Percentiles rank a stretch among this genome's conserved stretches.
Evolutionary conservation across 768 basidiomycete species (phyloP).

Genomic region (Russula emetica): DNA sequence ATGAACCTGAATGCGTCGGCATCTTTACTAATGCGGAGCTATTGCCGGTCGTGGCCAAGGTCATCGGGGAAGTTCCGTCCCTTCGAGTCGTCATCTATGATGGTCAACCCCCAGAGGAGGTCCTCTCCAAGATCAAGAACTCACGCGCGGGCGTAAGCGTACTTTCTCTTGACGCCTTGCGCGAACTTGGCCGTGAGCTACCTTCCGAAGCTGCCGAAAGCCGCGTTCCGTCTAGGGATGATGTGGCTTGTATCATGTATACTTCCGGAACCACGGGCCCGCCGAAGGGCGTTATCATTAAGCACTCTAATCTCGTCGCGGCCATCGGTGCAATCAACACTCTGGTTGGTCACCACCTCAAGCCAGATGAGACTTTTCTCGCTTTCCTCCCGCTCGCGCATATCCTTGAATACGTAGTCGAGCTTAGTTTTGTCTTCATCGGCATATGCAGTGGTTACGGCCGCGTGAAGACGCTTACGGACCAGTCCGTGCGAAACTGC

Average conservation of each 20-base stretch:
- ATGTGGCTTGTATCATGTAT: slow-evolving; percentile 71
- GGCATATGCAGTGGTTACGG: slow-evolving; percentile 87
- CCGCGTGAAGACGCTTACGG: slow-evolving; percentile 92
- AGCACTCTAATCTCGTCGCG: slow-evolving; percentile 81
- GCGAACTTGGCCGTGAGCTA: slow-evolving; percentile 56
- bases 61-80: slow-evolving; percentile 66
- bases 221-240: slow-evolving; percentile 47
- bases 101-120: slow-evolving; percentile 50
- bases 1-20: slow-evolving; percentile 76
- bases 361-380: slow-evolving; percentile 61
- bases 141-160: slow-evolving; percentile 58
- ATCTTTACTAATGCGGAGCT: slow-evolving; percentile 93
- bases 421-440: slow-evolving; percentile 66
- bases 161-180: slow-evolving; percentile 64
- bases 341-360: slow-evolving; percentile 64
- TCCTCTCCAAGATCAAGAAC: slow-evolving; percentile 56
- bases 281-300: slow-evolving; percentile 92
- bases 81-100: slow-evolving; percentile 85
- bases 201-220: slow-evolving; percentile 48
- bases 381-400: slow-evolving; percentile 94
- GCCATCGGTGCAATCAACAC: slow-evolving; percentile 77
- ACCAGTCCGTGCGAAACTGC: slow-evolving; percentile 84
- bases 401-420: slow-evolving; percentile 93
- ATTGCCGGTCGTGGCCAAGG: slow-evolving; percentile 68
- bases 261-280: slow-evolving; percentile 89